These are phyloP conservation scores for Pholiota adiposa DNA, from an alignment of 1,284 basidiomycete species.

Conservation along the genomic window DNA sequence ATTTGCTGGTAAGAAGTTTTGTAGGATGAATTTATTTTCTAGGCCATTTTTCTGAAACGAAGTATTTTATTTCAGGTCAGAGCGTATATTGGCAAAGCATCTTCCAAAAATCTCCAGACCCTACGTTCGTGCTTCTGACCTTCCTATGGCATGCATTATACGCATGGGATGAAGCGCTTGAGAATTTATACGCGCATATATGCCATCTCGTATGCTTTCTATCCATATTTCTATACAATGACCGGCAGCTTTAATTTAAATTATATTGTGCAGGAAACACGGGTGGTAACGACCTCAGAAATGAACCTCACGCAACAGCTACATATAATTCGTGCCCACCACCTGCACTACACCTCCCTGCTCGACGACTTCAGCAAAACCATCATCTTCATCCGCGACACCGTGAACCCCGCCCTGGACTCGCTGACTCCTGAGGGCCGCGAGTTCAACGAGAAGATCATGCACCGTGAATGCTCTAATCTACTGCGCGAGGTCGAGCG, in stretches of 20 bases:
- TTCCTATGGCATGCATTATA: conserved; percentile 56
- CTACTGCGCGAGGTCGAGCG: conserved; percentile 51
- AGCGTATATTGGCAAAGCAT: conserved; percentile 29
- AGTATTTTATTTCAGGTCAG: conserved; percentile 29
- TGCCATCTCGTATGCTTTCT: conserved; percentile 30
- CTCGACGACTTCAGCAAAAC: conserved; percentile 46
- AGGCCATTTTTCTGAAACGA: background rate
- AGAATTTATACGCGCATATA: conserved; percentile 47
- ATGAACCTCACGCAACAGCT: conserved; percentile 39
- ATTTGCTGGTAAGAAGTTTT: conserved; percentile 32
- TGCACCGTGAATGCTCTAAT: conserved; percentile 48
- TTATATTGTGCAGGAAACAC: conserved; percentile 36
- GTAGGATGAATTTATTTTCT: background rate
- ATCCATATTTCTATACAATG: conserved; percentile 19
- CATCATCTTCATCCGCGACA: conserved; percentile 42
- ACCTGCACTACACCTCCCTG: conserved; percentile 48
- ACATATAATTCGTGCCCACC: conserved; percentile 48
- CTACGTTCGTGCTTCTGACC: conserved; percentile 49
- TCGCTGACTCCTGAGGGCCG: conserved; percentile 12
- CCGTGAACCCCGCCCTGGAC: conserved; percentile 49
- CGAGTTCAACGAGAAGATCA: conserved; percentile 17
- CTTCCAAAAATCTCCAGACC: conserved; percentile 42
- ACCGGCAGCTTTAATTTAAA: background rate
- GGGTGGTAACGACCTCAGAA: conserved; percentile 39
- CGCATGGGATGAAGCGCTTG: conserved; percentile 55